phyloP scores from a whole-genome alignment of 2,329 filamentous ascomycete genomes.

The Penicillium occitanis region DNA sequence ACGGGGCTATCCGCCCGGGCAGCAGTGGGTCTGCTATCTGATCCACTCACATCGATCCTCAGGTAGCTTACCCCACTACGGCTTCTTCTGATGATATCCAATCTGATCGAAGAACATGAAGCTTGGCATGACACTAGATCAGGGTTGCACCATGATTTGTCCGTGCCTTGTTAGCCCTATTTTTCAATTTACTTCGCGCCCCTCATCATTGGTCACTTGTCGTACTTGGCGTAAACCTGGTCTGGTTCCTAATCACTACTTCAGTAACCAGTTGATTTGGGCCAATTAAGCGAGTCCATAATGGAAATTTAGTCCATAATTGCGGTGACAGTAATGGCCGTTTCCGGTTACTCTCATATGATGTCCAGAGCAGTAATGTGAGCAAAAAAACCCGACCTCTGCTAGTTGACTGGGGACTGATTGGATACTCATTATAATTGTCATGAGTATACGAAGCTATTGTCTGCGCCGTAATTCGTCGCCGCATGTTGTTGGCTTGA shows the following conservation, averaged over 20 bases:
- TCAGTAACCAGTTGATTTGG: too few relatives aligned
- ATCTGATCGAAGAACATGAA: constrained; percentile 23
- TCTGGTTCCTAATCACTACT: too few relatives aligned
- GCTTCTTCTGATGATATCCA: constrained; percentile 20
- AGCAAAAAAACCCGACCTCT: background rate
- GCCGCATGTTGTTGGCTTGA: background rate
- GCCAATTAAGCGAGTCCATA: background rate
- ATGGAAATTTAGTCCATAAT: background rate
- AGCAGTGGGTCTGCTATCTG: background rate
- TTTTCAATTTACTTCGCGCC: background rate
- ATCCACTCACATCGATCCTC: background rate
- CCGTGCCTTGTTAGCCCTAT: background rate
- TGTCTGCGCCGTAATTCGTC: background rate
- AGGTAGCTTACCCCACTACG: background rate
- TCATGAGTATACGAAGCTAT: background rate
- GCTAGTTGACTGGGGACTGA: background rate
- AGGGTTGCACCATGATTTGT: background rate
- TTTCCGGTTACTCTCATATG: background rate
- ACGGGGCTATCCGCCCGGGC: constrained; percentile 23
- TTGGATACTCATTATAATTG: background rate
- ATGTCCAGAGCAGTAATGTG: background rate
- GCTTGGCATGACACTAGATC: constrained; percentile 27
- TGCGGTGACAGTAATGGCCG: background rate
- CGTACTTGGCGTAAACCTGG: too few relatives aligned
- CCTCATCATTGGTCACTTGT: background rate